Evolutionary conservation across 2,329 filamentous ascomycete species (phyloP).

Genomic region (Neonectria magnoliae): DNA sequence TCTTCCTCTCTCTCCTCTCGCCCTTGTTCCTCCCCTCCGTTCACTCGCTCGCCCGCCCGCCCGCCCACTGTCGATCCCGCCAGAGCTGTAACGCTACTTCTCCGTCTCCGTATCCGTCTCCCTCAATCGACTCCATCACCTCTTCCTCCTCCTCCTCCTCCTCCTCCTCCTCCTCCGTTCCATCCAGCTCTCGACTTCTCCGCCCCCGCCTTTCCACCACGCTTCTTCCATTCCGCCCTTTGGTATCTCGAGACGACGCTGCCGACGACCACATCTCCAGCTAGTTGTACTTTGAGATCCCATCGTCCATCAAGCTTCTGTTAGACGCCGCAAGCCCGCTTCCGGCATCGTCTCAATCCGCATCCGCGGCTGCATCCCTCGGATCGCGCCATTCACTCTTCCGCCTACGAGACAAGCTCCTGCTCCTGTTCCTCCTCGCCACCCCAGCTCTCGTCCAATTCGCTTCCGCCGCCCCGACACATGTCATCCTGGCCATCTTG

Average conservation of each 20-base stretch:
- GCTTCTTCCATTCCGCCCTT: slow-evolving; percentile 10
- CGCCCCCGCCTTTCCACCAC: slow-evolving; percentile 23
- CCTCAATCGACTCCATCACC: not conserved
- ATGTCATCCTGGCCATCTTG: slow-evolving; percentile 38
- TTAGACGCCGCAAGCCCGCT: not conserved
- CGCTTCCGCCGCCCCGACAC: slow-evolving; percentile 23
- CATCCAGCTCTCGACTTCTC: slow-evolving; percentile 18
- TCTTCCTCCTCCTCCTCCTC: not conserved
- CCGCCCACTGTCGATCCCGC: slow-evolving; percentile 10
- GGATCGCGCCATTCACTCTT: not conserved
- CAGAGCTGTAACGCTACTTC: not conserved
- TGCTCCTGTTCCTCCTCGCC: slow-evolving; percentile 3
- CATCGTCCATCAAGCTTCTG: not conserved
- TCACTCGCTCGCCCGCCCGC: slow-evolving; percentile 15
- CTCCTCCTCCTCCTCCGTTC: slow-evolving; percentile 3
- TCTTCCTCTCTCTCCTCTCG: slow-evolving; percentile 8
- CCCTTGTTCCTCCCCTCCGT: slow-evolving; percentile 2
- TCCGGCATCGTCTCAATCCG: not conserved
- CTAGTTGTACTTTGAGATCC: not conserved
- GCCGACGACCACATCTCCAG: not conserved
- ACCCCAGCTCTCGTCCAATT: not conserved
- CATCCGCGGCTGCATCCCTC: not conserved
- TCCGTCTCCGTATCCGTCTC: not conserved
- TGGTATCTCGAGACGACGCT: slow-evolving; percentile 1
- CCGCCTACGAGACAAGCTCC: not conserved